Conservation (phyloP, 140 eudicot species). For the Anethum foeniculum region DNA sequence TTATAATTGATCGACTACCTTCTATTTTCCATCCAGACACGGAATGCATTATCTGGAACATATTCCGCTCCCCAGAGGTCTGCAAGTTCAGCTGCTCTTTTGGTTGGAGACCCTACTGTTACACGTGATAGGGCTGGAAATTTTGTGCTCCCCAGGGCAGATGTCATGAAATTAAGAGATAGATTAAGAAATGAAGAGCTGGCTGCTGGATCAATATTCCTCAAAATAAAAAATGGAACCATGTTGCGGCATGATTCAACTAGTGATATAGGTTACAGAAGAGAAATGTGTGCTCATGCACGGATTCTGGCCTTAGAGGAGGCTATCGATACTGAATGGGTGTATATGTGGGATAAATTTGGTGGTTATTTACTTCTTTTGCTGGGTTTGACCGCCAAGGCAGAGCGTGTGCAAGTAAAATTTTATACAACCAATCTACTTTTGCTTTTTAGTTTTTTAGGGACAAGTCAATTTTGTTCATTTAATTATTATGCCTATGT, state of each 20-base stretch:
- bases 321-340: constrained; percentile 99
- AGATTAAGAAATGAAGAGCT: constrained; percentile 87
- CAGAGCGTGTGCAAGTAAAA: constrained; percentile 96
- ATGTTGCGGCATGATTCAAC: constrained; percentile 47
- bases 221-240: constrained; percentile 48
- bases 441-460: background rate
- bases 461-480: background rate
- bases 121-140: constrained; percentile 93
- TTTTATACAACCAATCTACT: background rate
- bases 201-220: constrained; percentile 75
- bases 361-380: constrained; percentile 96
- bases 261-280: constrained; percentile 66
- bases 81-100: constrained; percentile 98
- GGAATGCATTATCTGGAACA: constrained; percentile 95
- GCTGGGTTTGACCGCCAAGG: constrained; percentile 94
- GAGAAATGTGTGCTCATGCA: constrained; percentile 98
- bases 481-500: background rate
- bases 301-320: constrained; percentile 94
- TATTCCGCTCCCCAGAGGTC: constrained; percentile 99
- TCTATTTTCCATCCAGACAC: constrained; percentile 43
- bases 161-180: constrained; percentile 91
- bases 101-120: constrained; percentile 87
- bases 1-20: background rate
- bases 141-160: constrained; percentile 95
- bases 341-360: constrained; percentile 99